These are phyloP conservation scores for Annulohypoxylon maeteangense DNA, from an alignment of 495 filamentous ascomycete species.

Conservation along the genomic window DNA sequence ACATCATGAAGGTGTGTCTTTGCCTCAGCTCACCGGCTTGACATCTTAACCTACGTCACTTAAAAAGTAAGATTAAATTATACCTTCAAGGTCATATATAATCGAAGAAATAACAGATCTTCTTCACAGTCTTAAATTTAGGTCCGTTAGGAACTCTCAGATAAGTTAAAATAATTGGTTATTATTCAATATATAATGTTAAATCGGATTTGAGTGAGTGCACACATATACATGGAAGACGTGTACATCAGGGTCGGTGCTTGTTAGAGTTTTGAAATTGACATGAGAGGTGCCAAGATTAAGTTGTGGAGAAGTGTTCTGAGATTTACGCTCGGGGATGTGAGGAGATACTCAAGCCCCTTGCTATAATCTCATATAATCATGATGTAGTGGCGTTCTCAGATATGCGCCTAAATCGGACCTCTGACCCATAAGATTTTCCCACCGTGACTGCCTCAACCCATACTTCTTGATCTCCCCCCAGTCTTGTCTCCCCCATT, in stretches of 20 bases:
- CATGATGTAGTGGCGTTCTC: slow-evolving; percentile 44
- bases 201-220: not conserved
- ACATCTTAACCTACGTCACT: not conserved
- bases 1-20: not conserved
- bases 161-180: too few relatives aligned
- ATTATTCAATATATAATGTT: not conserved
- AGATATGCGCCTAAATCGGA: slow-evolving; percentile 47
- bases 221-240: not conserved
- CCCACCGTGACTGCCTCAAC: slow-evolving; percentile 37
- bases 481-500: slow-evolving; percentile 22
- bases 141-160: too few relatives aligned
- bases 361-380: too few relatives aligned
- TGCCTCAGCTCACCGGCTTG: not conserved
- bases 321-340: slow-evolving; percentile 20
- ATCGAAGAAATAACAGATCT: too few relatives aligned
- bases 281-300: slow-evolving; percentile 38
- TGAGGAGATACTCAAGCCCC: too few relatives aligned
- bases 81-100: too few relatives aligned
- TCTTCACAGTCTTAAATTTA: too few relatives aligned
- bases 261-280: slow-evolving; percentile 40
- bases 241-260: slow-evolving; percentile 32
- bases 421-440: slow-evolving; percentile 37
- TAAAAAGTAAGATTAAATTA: not conserved
- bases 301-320: slow-evolving; percentile 33
- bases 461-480: slow-evolving; percentile 38